phyloP scores from a whole-genome alignment of 768 basidiomycete species.

The Suillus luteus region DNA sequence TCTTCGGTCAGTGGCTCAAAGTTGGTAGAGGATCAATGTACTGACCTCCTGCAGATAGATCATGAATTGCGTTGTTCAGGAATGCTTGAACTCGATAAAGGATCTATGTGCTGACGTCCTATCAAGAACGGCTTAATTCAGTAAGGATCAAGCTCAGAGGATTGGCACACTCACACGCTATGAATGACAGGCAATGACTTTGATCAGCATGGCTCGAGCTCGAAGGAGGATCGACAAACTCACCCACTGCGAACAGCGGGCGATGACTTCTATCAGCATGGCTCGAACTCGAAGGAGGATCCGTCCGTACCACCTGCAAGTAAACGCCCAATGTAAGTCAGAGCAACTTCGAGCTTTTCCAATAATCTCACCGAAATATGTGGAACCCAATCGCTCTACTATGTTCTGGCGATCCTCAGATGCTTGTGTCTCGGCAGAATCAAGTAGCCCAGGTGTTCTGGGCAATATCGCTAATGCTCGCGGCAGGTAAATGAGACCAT shows the following conservation, averaged over 20 bases:
- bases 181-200: not conserved
- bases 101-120: no score
- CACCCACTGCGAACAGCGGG: no score
- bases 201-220: not conserved
- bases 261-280: not conserved
- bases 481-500: not conserved
- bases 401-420: not conserved
- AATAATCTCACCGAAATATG: not conserved
- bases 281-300: not conserved
- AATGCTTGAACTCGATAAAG: not conserved
- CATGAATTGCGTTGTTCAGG: not conserved
- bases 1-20: not conserved
- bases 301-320: not conserved
- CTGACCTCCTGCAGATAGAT: not conserved
- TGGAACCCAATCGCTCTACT: not conserved
- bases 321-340: not conserved
- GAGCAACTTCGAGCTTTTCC: not conserved
- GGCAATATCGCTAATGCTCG: not conserved
- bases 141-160: not conserved
- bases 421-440: no score
- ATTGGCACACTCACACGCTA: not conserved
- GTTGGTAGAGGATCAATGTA: not conserved
- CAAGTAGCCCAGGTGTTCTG: not conserved
- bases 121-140: not conserved
- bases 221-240: no score